Evolutionary conservation across 208 protist genomes (phyloP).

Genomic region (Herpetomonas samuelpessoai): DNA sequence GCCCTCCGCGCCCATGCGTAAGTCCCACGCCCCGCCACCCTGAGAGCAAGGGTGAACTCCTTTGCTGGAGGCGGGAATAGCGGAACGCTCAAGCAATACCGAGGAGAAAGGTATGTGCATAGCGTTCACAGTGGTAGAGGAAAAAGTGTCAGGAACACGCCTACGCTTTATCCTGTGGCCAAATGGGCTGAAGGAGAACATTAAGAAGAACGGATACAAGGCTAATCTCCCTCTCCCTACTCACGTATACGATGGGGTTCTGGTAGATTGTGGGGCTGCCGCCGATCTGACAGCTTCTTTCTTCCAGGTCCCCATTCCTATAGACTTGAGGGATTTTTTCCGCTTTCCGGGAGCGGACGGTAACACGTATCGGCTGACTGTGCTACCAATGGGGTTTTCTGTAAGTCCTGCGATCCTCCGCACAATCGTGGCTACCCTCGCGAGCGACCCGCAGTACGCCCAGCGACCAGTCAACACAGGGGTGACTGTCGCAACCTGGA

Average conservation of each 20-base stretch:
- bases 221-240: constrained; percentile 1
- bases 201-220: constrained; percentile 9
- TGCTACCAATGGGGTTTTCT: constrained; percentile 1
- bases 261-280: constrained; percentile 9
- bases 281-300: constrained; percentile 17
- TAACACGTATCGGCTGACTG: neutral
- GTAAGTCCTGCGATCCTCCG: constrained; percentile 1
- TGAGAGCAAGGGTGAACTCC: neutral
- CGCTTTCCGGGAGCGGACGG: neutral
- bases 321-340: constrained; percentile 5
- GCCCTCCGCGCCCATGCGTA: neutral
- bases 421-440: neutral
- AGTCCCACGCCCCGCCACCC: neutral
- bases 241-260: constrained; percentile 1
- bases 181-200: constrained; percentile 10
- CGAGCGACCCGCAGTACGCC: constrained; percentile 2
- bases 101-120: neutral
- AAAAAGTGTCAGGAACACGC: constrained; percentile 9
- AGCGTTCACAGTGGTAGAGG: constrained; percentile 15
- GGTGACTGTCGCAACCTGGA: neutral
- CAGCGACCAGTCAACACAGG: neutral
- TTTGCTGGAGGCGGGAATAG: neutral
- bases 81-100: constrained; percentile 2
- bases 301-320: constrained; percentile 14
- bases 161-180: constrained; percentile 19